These are phyloP conservation scores for Guadua angustifolia DNA, from an alignment of 176 grass and related monocot species.

Conservation along the genomic window DNA sequence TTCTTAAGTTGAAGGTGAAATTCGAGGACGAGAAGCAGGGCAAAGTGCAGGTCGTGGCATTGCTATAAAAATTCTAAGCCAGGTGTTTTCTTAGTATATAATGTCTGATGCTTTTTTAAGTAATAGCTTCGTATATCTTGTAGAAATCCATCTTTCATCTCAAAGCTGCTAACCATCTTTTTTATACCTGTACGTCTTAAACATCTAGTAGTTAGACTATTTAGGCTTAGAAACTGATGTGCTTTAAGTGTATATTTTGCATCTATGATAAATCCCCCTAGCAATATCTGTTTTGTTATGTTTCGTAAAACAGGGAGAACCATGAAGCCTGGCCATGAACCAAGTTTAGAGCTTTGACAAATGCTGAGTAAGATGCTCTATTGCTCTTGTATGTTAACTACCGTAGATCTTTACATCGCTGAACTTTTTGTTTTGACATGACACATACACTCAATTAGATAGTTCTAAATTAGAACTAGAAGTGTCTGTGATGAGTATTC, in stretches of 20 bases:
- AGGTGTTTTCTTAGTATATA: too few relatives aligned
- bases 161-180: too few relatives aligned
- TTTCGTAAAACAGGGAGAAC: background rate
- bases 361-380: constrained; percentile 20
- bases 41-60: too few relatives aligned
- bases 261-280: background rate
- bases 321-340: background rate
- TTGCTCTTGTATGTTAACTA: background rate
- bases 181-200: background rate
- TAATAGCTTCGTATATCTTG: too few relatives aligned
- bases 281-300: background rate
- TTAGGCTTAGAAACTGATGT: background rate
- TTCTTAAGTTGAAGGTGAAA: too few relatives aligned
- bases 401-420: background rate
- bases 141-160: too few relatives aligned
- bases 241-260: background rate
- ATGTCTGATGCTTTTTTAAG: too few relatives aligned
- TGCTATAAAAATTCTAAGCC: too few relatives aligned
- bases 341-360: background rate
- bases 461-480: too few relatives aligned
- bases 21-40: too few relatives aligned
- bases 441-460: background rate
- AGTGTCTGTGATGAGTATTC: too few relatives aligned
- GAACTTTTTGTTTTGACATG: background rate
- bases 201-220: background rate